Percentiles rank a stretch among this genome's conserved stretches.
Evolutionary conservation across 306 rosid species (phyloP).

Genomic region (Vigna hirtella): DNA sequence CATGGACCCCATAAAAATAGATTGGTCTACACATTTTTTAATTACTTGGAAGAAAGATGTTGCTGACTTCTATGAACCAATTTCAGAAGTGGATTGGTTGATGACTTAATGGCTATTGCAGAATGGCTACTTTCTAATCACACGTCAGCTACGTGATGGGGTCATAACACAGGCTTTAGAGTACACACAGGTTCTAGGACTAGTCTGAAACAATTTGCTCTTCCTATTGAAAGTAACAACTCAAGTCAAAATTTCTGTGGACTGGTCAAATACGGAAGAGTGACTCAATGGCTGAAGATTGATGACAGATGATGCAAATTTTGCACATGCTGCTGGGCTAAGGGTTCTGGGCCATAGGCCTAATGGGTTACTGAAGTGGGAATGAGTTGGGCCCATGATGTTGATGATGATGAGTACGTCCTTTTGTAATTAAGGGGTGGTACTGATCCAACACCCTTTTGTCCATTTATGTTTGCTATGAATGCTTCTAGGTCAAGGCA

Average conservation of each 20-base stretch:
- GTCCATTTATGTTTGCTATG: conserved; percentile 12
- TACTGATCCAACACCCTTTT: conserved; percentile 12
- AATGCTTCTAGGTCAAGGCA: conserved; percentile 29
- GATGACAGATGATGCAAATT: conserved; percentile 19
- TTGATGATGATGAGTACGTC: conserved; percentile 23
- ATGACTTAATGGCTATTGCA: not conserved
- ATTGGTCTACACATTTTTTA: not conserved
- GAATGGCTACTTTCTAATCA: conserved; percentile 8
- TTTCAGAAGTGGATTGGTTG: conserved; percentile 31
- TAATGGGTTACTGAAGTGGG: conserved; percentile 20
- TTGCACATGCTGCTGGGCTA: conserved; percentile 17
- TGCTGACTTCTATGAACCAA: conserved; percentile 43
- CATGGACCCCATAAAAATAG: conserved; percentile 39
- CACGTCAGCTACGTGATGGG: conserved; percentile 38
- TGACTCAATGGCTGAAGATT: not conserved
- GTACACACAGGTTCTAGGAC: conserved; percentile 26
- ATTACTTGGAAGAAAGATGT: conserved; percentile 34
- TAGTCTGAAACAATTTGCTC: not conserved
- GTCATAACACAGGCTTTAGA: conserved; percentile 28
- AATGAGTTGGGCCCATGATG: conserved; percentile 20
- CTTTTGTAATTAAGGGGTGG: conserved; percentile 18
- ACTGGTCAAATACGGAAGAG: conserved; percentile 28
- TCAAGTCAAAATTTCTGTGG: not conserved
- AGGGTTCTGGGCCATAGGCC: conserved; percentile 26
- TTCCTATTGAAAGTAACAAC: conserved; percentile 27